phyloP scores from a whole-genome alignment of 2,329 filamentous ascomycete species.

The Claviceps cyperi region DNA sequence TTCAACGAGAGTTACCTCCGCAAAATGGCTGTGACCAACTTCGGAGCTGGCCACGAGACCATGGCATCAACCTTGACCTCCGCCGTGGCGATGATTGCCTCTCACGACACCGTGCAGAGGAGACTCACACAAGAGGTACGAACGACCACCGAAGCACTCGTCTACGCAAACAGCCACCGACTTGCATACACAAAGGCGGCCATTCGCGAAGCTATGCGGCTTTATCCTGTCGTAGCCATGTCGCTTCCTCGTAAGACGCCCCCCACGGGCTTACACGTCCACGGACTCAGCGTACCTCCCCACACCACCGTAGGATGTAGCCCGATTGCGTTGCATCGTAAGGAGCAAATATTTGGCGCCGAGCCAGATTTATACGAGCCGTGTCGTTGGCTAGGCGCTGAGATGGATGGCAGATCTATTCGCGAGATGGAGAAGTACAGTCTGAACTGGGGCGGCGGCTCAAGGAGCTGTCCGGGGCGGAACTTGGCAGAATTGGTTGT shows the following conservation, averaged over 20 bases:
- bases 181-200: conserved; percentile 21
- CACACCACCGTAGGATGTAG: conserved; percentile 37
- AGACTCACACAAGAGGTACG: conserved; percentile 21
- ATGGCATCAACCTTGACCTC: conserved; percentile 38
- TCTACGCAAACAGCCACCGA: background rate
- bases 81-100: conserved; percentile 31
- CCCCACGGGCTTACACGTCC: conserved; percentile 18
- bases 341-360: conserved; percentile 31
- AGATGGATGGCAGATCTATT: conserved; percentile 3
- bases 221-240: conserved; percentile 38
- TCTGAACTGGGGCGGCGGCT: conserved; percentile 37
- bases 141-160: conserved; percentile 6
- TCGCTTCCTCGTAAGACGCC: conserved; percentile 33
- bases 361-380: conserved; percentile 30
- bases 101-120: conserved; percentile 18
- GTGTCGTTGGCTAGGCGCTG: conserved; percentile 29
- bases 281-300: conserved; percentile 26
- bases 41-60: conserved; percentile 41
- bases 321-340: conserved; percentile 35
- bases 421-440: conserved; percentile 32
- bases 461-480: conserved; percentile 34
- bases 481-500: conserved; percentile 37
- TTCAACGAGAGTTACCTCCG: conserved; percentile 34
- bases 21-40: conserved; percentile 39
- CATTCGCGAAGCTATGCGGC: conserved; percentile 35